Evolutionary conservation across 352 stramenopile genomes (phyloP).

Genomic region (Phytophthora pisi): DNA sequence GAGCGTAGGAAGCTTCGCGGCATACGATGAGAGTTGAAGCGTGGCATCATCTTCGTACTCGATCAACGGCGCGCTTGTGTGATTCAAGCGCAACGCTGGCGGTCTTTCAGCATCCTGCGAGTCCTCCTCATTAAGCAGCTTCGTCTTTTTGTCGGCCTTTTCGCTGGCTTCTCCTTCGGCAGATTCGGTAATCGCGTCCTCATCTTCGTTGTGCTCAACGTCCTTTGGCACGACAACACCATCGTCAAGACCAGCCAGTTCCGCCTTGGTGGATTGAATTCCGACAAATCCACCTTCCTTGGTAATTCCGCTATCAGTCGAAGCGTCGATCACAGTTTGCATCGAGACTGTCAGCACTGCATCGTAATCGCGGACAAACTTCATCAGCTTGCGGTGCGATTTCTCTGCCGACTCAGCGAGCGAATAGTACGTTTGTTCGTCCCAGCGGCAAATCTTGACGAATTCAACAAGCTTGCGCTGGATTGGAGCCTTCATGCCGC

Average conservation of each 20-base stretch:
- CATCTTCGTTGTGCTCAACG: slow-evolving; percentile 33
- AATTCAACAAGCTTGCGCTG: slow-evolving; percentile 98
- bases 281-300: slow-evolving; percentile 84
- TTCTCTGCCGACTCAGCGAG: slow-evolving; percentile 97
- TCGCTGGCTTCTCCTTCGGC: slow-evolving; percentile 13
- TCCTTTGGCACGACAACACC: slow-evolving; percentile 46
- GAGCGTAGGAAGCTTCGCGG: slow-evolving; percentile 57
- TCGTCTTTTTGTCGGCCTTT: slow-evolving; percentile 14
- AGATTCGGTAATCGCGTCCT: slow-evolving; percentile 12
- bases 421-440: slow-evolving; percentile 99
- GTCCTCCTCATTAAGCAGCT: slow-evolving; percentile 13
- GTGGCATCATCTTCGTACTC: slow-evolving; percentile 9
- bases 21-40: slow-evolving; percentile 37
- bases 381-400: slow-evolving; percentile 98
- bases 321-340: slow-evolving; percentile 89
- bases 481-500: slow-evolving; percentile 92
- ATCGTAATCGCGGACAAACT: slow-evolving; percentile 94
- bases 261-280: slow-evolving; percentile 68
- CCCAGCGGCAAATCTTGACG: slow-evolving; percentile 98
- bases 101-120: slow-evolving; percentile 19
- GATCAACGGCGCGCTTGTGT: slow-evolving; percentile 12
- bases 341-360: slow-evolving; percentile 80
- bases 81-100: slow-evolving; percentile 31
- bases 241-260: slow-evolving; percentile 63
- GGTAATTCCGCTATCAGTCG: slow-evolving; percentile 81